Base-by-base conservation (phyloP, 1,284 basidiomycete species). In the Mycena sp. region DNA sequence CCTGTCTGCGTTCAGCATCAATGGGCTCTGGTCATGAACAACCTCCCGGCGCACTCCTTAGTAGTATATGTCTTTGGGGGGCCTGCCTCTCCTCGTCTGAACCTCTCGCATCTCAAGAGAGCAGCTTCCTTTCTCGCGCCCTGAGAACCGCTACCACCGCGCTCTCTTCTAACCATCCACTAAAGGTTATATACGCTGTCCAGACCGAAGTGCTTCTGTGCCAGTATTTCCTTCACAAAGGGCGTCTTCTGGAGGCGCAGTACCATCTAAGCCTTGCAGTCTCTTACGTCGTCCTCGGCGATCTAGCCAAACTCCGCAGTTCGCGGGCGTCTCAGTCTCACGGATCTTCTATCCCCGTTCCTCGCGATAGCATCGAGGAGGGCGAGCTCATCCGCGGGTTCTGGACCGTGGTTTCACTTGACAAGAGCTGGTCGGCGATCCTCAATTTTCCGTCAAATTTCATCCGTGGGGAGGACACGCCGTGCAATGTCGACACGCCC, bases 301-400 rank as follows among this genome's bases (percentile, higher is more conserved):
- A 80, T 12, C 70, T 83, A 32, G 78, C 82, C 70, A 79, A 75
- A 61, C 73, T 80, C 29, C 76, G 19, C 74, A 76, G 56, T 64
- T 72, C 26, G 66, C 68, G 19, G 65, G 71, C 12, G 72, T 75
- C 4, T 69, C 76, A 1, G 72, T 71, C 4, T 70, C 79, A 6
- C 74, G 75, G 16, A 70, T 79, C 17, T 64, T 70, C n/a, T 73
- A 77, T 16, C 76, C 2, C 19, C 78, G 30, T 71, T 17, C 41
- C 43, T 5, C 46, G 19, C 23, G 77, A 78, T 62, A 61, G 57
- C 21, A 70, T 84, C 28, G 85, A 87, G 63, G 83, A 86, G 67
- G 86, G 81, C 12, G 86, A 88, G 69, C 76, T 82, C 21, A 85
- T 87, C 50, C 82, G 83, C 64, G 83, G 80, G 3, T 88, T 87